Evolutionary conservation across 345 rosid species (phyloP).

Genomic region (Populus tremula): DNA sequence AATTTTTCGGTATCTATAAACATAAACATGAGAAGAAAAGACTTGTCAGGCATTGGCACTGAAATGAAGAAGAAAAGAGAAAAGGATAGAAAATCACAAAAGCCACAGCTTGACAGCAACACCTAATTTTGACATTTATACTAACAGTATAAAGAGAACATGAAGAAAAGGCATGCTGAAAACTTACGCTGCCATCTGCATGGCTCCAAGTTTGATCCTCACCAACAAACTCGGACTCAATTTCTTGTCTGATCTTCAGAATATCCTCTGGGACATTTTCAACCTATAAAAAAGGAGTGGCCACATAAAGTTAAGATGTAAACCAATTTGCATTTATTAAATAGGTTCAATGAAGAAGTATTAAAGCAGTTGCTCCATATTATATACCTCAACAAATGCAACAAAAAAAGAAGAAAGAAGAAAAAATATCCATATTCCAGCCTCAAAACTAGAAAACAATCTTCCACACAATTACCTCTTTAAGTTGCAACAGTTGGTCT

Average conservation of each 20-base stretch:
- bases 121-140: background rate
- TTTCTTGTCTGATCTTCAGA: slow-evolving; percentile 50
- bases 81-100: background rate
- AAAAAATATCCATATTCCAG: no score
- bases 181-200: slow-evolving; percentile 52
- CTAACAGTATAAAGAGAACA: background rate
- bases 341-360: background rate
- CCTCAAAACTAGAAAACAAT: no score
- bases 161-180: background rate
- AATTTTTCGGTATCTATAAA: background rate
- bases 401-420: no score
- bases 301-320: background rate
- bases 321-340: background rate
- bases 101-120: background rate
- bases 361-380: background rate
- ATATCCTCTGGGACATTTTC: slow-evolving; percentile 55
- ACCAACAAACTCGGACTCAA: slow-evolving; percentile 59
- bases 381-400: no score
- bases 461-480: background rate
- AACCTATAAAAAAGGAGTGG: slow-evolving; percentile 28
- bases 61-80: background rate
- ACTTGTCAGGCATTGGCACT: background rate
- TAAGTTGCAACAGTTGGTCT: slow-evolving; percentile 11
- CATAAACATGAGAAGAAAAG: background rate
- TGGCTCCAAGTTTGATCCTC: slow-evolving; percentile 67